Percentiles rank a stretch among this genome's conserved stretches.
These are phyloP conservation scores for Suillus cothurnatus DNA, from an alignment of 768 basidiomycete species.

Conservation along the genomic window DNA sequence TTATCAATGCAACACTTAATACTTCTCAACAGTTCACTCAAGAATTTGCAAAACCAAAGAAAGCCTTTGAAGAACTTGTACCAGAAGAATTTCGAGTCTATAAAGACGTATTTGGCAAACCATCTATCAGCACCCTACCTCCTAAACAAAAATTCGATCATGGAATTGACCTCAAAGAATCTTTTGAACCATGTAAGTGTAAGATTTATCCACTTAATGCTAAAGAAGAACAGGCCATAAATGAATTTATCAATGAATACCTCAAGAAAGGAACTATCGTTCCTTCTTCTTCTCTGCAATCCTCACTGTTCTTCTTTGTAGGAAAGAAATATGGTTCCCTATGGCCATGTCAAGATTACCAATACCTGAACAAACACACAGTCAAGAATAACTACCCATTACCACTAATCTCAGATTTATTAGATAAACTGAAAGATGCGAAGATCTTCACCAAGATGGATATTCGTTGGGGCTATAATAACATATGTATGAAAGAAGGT, in stretches of 20 bases:
- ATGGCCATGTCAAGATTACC: neutral
- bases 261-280: slow-evolving; percentile 6
- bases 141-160: neutral
- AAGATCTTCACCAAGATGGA: slow-evolving; percentile 23
- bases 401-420: slow-evolving; percentile 2
- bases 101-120: neutral
- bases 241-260: slow-evolving; percentile 15
- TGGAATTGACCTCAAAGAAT: neutral
- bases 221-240: neutral
- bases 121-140: neutral
- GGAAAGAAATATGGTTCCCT: neutral
- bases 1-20: no score
- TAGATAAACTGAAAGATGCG: slow-evolving; percentile 14
- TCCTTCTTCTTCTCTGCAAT: slow-evolving; percentile 22
- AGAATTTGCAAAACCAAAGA: neutral
- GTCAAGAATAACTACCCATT: slow-evolving; percentile 11
- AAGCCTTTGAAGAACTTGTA: neutral
- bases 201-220: neutral
- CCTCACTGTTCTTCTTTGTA: slow-evolving; percentile 17
- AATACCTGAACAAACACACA: slow-evolving; percentile 3
- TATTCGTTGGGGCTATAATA: neutral
- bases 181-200: neutral
- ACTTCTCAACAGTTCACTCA: no score
- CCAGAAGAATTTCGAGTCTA: neutral
- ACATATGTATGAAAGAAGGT: neutral